These are phyloP conservation scores for Apocynum venetum DNA, from an alignment of 257 asterid genomes.

Conservation along the genomic window DNA sequence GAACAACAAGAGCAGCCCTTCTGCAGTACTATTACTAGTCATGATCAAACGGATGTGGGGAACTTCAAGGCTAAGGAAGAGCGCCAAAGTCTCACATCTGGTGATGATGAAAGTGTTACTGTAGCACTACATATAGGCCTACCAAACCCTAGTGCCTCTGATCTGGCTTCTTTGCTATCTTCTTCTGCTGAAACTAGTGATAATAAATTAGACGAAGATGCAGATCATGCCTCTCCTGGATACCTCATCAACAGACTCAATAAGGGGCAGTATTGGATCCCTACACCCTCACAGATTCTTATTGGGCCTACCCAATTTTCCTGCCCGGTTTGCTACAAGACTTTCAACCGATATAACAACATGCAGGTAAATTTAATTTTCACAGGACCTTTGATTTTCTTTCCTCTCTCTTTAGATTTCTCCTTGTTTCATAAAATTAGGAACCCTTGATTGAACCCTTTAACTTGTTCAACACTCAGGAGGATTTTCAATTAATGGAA, in stretches of 20 bases:
- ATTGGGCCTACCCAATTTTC: slow-evolving; percentile 91
- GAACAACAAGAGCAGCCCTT: slow-evolving; percentile 19
- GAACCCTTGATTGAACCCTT: neutral
- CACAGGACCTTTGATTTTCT: neutral
- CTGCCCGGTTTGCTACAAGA: slow-evolving; percentile 82
- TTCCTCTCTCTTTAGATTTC: neutral
- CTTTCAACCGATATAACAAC: slow-evolving; percentile 93
- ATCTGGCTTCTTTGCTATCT: slow-evolving; percentile 51
- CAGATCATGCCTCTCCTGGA: no score
- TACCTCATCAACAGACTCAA: slow-evolving; percentile 36
- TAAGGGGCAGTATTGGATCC: slow-evolving; percentile 93
- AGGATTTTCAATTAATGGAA: no score
- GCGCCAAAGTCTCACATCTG: slow-evolving; percentile 10
- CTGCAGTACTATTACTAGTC: neutral
- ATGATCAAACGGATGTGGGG: no score
- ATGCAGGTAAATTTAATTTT: slow-evolving; percentile 64
- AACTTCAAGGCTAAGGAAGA: slow-evolving; percentile 6
- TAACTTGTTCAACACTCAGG: no score
- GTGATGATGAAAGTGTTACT: slow-evolving; percentile 39
- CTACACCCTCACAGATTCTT: slow-evolving; percentile 93
- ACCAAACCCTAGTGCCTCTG: slow-evolving; percentile 92
- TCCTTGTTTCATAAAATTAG: neutral
- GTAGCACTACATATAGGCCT: slow-evolving; percentile 81
- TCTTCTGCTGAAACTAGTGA: slow-evolving; percentile 17
- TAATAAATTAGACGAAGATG: slow-evolving; percentile 24